phyloP scores from a whole-genome alignment of 768 basidiomycete species.

The Rubroboletus pulcherrimus region DNA sequence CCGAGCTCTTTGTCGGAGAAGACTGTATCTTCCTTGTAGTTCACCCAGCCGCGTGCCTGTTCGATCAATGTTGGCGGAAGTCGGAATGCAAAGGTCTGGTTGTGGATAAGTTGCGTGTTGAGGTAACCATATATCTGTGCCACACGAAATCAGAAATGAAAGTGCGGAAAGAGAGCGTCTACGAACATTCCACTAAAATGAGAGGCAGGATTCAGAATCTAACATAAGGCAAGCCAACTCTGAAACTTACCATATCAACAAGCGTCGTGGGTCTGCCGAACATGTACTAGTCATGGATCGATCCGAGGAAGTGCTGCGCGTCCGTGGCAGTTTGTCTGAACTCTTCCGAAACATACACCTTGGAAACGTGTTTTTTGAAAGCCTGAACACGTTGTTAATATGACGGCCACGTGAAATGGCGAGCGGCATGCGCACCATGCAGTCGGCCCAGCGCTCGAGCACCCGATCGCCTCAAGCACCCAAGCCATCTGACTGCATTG shows the following conservation, averaged over 20 bases:
- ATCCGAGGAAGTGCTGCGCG: slow-evolving; percentile 61
- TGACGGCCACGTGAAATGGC: slow-evolving; percentile 32
- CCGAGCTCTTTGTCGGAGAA: slow-evolving; percentile 61
- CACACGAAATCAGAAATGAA: slow-evolving; percentile 12
- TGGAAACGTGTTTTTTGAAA: slow-evolving; percentile 62
- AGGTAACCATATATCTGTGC: slow-evolving; percentile 71
- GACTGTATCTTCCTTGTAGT: slow-evolving; percentile 74
- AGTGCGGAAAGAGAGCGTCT: background rate
- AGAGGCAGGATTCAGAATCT: slow-evolving; percentile 12
- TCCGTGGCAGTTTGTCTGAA: slow-evolving; percentile 57
- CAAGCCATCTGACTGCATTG: no score
- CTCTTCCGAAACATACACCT: slow-evolving; percentile 57
- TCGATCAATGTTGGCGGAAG: slow-evolving; percentile 70
- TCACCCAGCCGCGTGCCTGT: slow-evolving; percentile 65
- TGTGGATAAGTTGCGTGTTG: slow-evolving; percentile 70
- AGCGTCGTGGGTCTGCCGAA: slow-evolving; percentile 63
- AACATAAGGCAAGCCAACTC: background rate
- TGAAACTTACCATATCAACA: slow-evolving; percentile 55
- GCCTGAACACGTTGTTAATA: slow-evolving; percentile 34
- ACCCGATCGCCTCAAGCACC: slow-evolving; percentile 56
- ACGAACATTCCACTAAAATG: slow-evolving; percentile 68
- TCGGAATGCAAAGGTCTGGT: slow-evolving; percentile 73
- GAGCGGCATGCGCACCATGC: slow-evolving; percentile 39
- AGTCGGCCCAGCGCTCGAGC: slow-evolving; percentile 72
- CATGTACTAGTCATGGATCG: slow-evolving; percentile 63